Conservation (phyloP, 192 early-diverging fungal species). For the Coemansia interrupta region DNA sequence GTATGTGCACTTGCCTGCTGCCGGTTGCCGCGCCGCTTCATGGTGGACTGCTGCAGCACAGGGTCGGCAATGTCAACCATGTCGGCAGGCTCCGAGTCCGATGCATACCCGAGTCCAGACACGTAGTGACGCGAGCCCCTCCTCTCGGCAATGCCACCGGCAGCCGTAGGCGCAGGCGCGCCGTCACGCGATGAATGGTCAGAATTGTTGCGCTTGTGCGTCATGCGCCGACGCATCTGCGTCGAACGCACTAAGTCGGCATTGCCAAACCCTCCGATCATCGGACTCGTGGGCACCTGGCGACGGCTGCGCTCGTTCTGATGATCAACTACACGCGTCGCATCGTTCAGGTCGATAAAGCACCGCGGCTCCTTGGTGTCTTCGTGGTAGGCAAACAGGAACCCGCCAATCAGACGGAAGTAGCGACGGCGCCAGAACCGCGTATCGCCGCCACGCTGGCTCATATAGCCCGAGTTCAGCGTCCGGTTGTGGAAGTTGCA, state of each 20-base stretch:
- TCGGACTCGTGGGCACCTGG: conserved; percentile 5
- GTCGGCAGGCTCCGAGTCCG: conserved; percentile 45
- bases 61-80: conserved; percentile 46
- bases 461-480: conserved; percentile 51
- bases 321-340: conserved; percentile 43
- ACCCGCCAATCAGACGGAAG: conserved; percentile 51
- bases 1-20: conserved; percentile 8
- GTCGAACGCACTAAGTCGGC: conserved; percentile 24
- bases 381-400: conserved; percentile 56
- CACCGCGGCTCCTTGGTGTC: conserved; percentile 45
- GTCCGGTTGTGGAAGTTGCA: conserved; percentile 55
- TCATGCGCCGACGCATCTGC: conserved; percentile 27
- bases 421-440: conserved; percentile 57
- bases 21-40: conserved; percentile 14
- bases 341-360: conserved; percentile 54
- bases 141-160: conserved; percentile 7
- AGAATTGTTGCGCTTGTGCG: conserved; percentile 50
- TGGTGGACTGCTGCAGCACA: conserved; percentile 24
- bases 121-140: conserved; percentile 1
- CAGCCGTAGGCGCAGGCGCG: not conserved
- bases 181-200: conserved; percentile 43
- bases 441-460: conserved; percentile 55
- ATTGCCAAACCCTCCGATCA: conserved; percentile 10
- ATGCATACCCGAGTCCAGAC: conserved; percentile 37
- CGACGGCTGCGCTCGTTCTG: conserved; percentile 8